These are phyloP conservation scores for Aspergillus clavatus DNA, from an alignment of 2,329 filamentous ascomycete genomes.

Conservation along the genomic window DNA sequence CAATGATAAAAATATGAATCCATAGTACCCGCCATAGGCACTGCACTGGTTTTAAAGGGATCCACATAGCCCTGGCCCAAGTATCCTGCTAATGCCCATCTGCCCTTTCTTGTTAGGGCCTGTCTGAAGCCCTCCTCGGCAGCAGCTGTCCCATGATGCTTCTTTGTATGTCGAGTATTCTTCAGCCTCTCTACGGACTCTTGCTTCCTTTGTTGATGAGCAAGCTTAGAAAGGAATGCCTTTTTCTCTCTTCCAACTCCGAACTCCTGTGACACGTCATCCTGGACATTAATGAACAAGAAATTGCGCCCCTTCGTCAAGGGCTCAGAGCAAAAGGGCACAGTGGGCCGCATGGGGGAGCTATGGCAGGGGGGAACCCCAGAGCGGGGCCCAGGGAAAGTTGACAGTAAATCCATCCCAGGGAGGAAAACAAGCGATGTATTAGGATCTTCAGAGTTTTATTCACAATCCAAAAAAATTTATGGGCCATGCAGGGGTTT, in stretches of 20 bases:
- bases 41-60: neutral
- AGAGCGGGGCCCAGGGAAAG: neutral
- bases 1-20: slow-evolving; percentile 4
- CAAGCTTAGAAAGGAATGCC: neutral
- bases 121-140: neutral
- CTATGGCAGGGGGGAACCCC: neutral
- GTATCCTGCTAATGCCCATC: neutral
- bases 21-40: slow-evolving; percentile 2
- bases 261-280: neutral
- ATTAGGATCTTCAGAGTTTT: too few relatives aligned
- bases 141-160: neutral
- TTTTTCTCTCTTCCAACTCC: neutral
- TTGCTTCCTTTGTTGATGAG: neutral
- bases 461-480: too few relatives aligned
- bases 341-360: neutral
- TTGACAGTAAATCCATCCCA: too few relatives aligned
- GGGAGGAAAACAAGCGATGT: too few relatives aligned
- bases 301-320: neutral
- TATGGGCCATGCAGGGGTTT: too few relatives aligned
- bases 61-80: slow-evolving; percentile 4
- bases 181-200: slow-evolving; percentile 1
- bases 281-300: neutral
- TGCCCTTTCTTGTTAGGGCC: neutral
- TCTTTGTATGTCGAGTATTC: neutral
- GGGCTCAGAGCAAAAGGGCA: neutral